Base-by-base conservation (phyloP, 2,329 filamentous ascomycete species). In the Fusarium bactridioides region DNA sequence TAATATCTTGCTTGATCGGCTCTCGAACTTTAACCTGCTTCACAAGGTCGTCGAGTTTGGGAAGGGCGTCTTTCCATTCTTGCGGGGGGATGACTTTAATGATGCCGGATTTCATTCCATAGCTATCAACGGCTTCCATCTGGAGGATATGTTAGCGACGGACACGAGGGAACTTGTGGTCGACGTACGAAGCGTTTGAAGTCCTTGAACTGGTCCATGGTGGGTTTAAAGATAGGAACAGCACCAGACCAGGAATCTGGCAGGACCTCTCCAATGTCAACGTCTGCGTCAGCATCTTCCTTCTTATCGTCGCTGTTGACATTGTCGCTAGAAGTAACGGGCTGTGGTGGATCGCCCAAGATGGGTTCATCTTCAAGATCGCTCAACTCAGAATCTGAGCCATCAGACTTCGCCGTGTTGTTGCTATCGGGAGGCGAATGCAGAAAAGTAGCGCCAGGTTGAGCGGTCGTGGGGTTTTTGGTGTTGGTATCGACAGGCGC, bases 1-100 rank as follows among this genome's bases (percentile, higher is more conserved):
- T 95, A 77, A 99, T 99, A 78, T 99, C 96, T 82, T 99, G 96
- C 79, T 94, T 97, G 80, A 99, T 98, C 7, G 96, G 96, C 74
- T 99, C 97, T 82, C 95, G 95, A 78, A 99, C 95, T 79, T 91
- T 92, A 81, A 99, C 93, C 70, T 92, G 91, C 83, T 98, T 98
- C 73, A 99, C 89, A 56, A 94, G 88, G 77, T 98, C 93, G 78
- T 96, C 91, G 70, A 98, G 89, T 41, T 89, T 86, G 21, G 93
- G 93, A 41, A 96, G 90, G 31, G 90, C 87, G 72, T 95, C 90
- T 82, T 89, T 96, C 96, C 96, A 99, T 89, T 98, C 95, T 78
- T 92, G 85, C 2, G 96, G 96, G 33, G 96, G 95, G 59, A 98
- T 92, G 65, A 99, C 92, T 84, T 99, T 98, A 79, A 98, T 91